Conservation (phyloP, 2,329 filamentous ascomycete genomes). For the Thyridium curvatum region DNA sequence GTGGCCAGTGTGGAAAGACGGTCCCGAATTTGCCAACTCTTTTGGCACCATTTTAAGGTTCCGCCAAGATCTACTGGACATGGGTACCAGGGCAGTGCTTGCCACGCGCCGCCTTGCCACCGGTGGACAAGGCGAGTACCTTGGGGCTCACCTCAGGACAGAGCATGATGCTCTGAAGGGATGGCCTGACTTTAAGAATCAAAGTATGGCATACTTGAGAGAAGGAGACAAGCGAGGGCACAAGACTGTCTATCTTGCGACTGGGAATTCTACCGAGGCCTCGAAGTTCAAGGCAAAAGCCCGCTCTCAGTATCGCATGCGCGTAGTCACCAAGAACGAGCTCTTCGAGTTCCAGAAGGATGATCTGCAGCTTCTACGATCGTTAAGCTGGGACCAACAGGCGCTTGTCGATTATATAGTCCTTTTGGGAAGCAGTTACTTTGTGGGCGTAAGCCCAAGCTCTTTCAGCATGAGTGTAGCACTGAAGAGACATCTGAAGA, state of each 20-base stretch:
- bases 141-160: constrained; percentile 39
- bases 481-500: constrained; percentile 35
- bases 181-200: constrained; percentile 38
- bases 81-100: constrained; percentile 25
- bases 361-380: constrained; percentile 24
- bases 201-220: constrained; percentile 31
- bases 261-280: constrained; percentile 35
- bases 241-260: constrained; percentile 36
- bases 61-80: constrained; percentile 30
- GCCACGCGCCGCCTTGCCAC: no score
- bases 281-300: constrained; percentile 21
- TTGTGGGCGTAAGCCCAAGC: constrained; percentile 38
- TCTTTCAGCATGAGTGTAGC: constrained; percentile 42
- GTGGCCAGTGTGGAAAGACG: constrained; percentile 38
- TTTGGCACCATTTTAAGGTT: constrained; percentile 35
- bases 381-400: constrained; percentile 37
- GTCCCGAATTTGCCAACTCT: constrained; percentile 36
- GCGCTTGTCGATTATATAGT: constrained; percentile 35
- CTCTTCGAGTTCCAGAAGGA: constrained; percentile 16
- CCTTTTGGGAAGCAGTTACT: constrained; percentile 29
- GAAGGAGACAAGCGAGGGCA: constrained; percentile 22
- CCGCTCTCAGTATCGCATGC: no score
- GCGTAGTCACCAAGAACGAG: constrained; percentile 22
- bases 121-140: constrained; percentile 15
- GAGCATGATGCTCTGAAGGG: constrained; percentile 36